Evolutionary conservation across 129 eudicot species (phyloP), one percentile per base, ranked within the genome.

Genomic region (Flaveria brownii): DNA sequence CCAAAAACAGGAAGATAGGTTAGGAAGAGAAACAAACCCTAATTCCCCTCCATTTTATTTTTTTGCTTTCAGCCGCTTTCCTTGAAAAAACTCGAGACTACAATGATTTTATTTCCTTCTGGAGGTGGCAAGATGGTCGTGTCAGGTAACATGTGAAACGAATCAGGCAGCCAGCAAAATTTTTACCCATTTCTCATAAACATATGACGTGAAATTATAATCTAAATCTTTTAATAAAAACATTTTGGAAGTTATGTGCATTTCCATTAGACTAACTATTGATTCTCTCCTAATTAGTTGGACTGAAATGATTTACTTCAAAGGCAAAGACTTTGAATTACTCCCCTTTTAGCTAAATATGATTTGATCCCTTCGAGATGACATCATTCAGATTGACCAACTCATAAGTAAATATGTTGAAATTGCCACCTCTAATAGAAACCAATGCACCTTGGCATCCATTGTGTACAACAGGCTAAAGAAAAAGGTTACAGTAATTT

Each of bases 401-500:
- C 18, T 63, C 20, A 14, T 13, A 30, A 28, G 43, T 12, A 63
- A 28, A 30, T 28, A 33, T 14, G 46, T 33, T 17, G 30, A 57
- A 52, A 57, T 20, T 57, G 30, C 15, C 30, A 57, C 39, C 36
- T 23, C 65, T 22, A 59, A 22, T 59, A 23, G 25, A 59, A 59
- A 59, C 43, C 68, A 62, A 62, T 1, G 63, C 28, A 51, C 75
- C 30, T 8, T 3, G 20, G 64, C 47, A 52, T 28, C 15, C 63
- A 50, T 15, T 18, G 36, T 54, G 12, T 55, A 16, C 57, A 55
- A 57, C 45, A 23, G 52, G 23, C 39, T 50, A 43, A 75, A 59
- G 33, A 33, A 46, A 65, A 14, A 75, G 13, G 41, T 60, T 60
- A 72, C 50, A 51, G 45, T 36, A 73, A 78, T 59, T 75, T 85